These are phyloP conservation scores for Rubroshorea leprosula DNA, from an alignment of 345 rosid genomes.

Conservation along the genomic window DNA sequence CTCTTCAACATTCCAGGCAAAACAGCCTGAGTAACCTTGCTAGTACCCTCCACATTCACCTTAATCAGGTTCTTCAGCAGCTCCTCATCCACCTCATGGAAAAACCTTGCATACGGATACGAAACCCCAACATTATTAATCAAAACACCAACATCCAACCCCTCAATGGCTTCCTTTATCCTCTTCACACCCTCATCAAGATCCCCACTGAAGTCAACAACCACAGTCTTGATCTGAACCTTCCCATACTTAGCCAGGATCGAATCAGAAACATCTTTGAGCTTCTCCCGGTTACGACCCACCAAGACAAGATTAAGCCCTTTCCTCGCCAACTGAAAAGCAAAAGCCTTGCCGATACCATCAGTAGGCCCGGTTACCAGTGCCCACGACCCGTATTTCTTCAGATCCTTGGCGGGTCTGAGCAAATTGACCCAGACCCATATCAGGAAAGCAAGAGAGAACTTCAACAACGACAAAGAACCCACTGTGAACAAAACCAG, in stretches of 20 bases:
- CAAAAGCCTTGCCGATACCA: slow-evolving; percentile 87
- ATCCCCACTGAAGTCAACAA: slow-evolving; percentile 84
- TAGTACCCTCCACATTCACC: slow-evolving; percentile 87
- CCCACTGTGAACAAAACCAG: slow-evolving; percentile 51
- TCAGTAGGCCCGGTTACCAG: slow-evolving; percentile 87
- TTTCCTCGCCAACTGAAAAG: slow-evolving; percentile 68
- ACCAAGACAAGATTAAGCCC: slow-evolving; percentile 83
- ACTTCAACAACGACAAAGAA: slow-evolving; percentile 46
- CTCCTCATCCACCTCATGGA: slow-evolving; percentile 82
- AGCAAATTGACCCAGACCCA: slow-evolving; percentile 84
- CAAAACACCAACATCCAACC: slow-evolving; percentile 72
- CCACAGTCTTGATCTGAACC: slow-evolving; percentile 53
- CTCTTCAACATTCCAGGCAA: slow-evolving; percentile 71
- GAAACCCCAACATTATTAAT: slow-evolving; percentile 90
- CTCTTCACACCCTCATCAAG: slow-evolving; percentile 63
- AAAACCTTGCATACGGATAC: slow-evolving; percentile 88
- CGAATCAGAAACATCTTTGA: slow-evolving; percentile 55
- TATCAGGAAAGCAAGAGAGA: slow-evolving; percentile 32
- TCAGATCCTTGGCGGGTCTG: slow-evolving; percentile 74
- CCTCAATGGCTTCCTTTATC: slow-evolving; percentile 62
- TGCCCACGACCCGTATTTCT: slow-evolving; percentile 95
- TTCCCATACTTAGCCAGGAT: slow-evolving; percentile 46
- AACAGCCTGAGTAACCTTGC: slow-evolving; percentile 84
- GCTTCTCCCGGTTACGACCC: slow-evolving; percentile 65
- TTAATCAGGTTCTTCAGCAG: slow-evolving; percentile 56